phyloP scores from a whole-genome alignment of 768 basidiomycete species.

The Dioszegia crocea region DNA sequence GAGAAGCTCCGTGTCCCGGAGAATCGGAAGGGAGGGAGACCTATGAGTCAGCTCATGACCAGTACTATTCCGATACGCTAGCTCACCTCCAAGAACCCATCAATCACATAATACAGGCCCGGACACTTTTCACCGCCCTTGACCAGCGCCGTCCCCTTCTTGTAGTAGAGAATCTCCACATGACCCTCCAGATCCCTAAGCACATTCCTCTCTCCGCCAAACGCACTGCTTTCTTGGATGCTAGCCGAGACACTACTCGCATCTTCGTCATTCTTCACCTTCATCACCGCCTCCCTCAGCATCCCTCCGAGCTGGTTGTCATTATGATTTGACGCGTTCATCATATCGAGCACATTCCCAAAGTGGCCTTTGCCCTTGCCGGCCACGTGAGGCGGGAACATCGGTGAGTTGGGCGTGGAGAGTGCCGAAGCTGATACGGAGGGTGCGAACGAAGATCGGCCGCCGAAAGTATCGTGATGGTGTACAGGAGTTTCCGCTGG shows the following conservation, averaged over 20 bases:
- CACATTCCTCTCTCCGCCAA: constrained; percentile 49
- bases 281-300: constrained; percentile 39
- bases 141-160: constrained; percentile 77
- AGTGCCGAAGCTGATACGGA: constrained; percentile 42
- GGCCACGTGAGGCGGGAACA: constrained; percentile 27
- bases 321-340: constrained; percentile 36
- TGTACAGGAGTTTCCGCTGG: neutral
- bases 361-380: constrained; percentile 14
- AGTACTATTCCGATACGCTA: neutral
- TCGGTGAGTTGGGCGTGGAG: constrained; percentile 49
- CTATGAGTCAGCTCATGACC: neutral
- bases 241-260: constrained; percentile 34
- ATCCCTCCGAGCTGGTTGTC: constrained; percentile 41
- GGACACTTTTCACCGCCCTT: constrained; percentile 85
- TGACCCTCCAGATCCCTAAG: constrained; percentile 89
- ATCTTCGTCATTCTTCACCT: constrained; percentile 29
- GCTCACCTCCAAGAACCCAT: constrained; percentile 85
- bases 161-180: constrained; percentile 90
- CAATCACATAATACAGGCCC: constrained; percentile 92
- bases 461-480: constrained; percentile 8
- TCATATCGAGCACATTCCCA: constrained; percentile 48
- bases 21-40: neutral
- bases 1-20: neutral
- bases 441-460: constrained; percentile 26
- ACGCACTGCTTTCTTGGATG: constrained; percentile 28